Conservation (phyloP, 257 asterid genomes). For the Capsicum baccatum region DNA sequence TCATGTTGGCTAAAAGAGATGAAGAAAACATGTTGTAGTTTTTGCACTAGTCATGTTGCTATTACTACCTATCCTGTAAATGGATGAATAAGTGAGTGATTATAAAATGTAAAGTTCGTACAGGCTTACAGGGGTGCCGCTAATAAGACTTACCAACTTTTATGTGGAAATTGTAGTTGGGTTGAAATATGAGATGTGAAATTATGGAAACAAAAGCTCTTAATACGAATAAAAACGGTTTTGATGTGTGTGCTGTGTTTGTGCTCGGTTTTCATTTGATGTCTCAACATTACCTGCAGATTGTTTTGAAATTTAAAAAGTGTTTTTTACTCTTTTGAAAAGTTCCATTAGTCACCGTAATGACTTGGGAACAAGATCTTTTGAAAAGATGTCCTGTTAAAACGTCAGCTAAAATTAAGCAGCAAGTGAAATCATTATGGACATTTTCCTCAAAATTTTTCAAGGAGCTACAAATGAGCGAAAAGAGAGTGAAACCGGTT, state of each 20-base stretch:
- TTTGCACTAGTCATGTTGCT: constrained; percentile 24
- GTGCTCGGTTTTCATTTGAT: too few species aligned
- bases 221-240: neutral
- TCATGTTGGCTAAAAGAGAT: constrained; percentile 10
- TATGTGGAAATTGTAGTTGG: neutral
- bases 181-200: neutral
- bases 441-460: too few species aligned
- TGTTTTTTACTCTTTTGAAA: too few species aligned
- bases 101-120: neutral
- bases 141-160: neutral
- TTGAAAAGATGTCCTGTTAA: too few species aligned
- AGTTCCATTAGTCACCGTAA: too few species aligned
- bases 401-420: too few species aligned
- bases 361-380: too few species aligned
- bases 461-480: too few species aligned
- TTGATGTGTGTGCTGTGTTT: neutral
- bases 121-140: neutral
- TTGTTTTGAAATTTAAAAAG: too few species aligned
- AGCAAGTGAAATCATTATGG: too few species aligned
- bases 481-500: too few species aligned
- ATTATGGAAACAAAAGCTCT: neutral
- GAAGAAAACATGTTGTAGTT: neutral
- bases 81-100: neutral
- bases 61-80: constrained; percentile 17
- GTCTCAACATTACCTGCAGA: too few species aligned